Evolutionary conservation across 192 early-diverging fungal species (phyloP), one percentile per base, ranked within the genome.

Genomic region (Coemansia guatemalensis): DNA sequence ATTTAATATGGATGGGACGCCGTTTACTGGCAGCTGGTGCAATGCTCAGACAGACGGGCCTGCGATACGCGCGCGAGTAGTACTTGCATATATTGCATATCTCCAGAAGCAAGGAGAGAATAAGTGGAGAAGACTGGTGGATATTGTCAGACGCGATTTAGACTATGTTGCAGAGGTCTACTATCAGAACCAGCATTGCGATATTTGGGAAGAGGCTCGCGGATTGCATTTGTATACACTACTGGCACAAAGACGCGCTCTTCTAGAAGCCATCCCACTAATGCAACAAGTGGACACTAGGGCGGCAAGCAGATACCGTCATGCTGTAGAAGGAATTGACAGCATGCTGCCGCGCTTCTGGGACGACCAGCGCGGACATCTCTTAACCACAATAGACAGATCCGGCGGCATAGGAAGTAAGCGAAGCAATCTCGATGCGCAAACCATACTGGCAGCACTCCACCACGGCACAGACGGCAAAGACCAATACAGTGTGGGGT

Each of bases 131-230:
- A 8, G 33, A 32, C 2, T 20, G 25, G 5, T 48, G 21, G 3
- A 4, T 33, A 7, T 50, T 41, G 25, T 35, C 11, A 27, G 18
- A 3, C 22, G 25, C 0, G 89, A 90, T 56, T 69, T 92, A 41
- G 84, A 91, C 48, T 89, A 87, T 66, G 67, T 88, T n/a, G 68
- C 74, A 1, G 25, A 54, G 5, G 62, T 76, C 26, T 90, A 84
- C 84, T 48, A 14, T 22, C 61, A 81, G 1, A 61, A 64, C 27
- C 60, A 60, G 25, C 78, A 75, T 35, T 81, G 72, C n/a, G 89
- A 94, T 65, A 81, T 93, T 8, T 94, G 93, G 92, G 93, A 94
- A 66, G 93, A 94, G 64, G 65, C 86, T 4, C 60, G 78, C 1
- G 93, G 87, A 8, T 22, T 71, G 30, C 89, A 93, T 68, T 90